Percentiles rank a stretch among this genome's conserved stretches.
Evolutionary conservation across 2,329 filamentous ascomycete genomes (phyloP).

Genomic region (Alternaria burnsii): DNA sequence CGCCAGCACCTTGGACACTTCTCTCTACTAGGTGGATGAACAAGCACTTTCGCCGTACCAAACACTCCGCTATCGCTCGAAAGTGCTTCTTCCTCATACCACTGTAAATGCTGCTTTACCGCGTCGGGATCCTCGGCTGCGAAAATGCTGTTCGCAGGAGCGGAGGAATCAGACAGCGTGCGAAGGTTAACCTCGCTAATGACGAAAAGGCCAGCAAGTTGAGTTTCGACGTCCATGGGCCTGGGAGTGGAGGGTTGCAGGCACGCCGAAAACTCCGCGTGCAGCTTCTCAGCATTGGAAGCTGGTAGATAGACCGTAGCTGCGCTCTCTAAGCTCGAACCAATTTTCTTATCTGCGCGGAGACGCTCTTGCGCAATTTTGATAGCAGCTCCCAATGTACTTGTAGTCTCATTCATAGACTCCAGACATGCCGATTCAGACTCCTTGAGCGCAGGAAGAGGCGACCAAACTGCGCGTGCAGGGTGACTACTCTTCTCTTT

Average conservation of each 20-base stretch:
- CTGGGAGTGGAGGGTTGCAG: constrained; percentile 1
- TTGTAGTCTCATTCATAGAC: constrained; percentile 49
- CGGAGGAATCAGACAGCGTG: not conserved
- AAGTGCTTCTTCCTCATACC: constrained; percentile 17
- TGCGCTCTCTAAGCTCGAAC: constrained; percentile 80
- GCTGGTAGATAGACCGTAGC: constrained; percentile 57
- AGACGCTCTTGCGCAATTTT: constrained; percentile 80
- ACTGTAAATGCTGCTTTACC: constrained; percentile 19
- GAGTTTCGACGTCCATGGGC: constrained; percentile 17
- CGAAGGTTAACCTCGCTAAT: constrained; percentile 48
- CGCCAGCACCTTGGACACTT: constrained; percentile 95
- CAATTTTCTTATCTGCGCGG: constrained; percentile 74
- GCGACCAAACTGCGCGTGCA: constrained; percentile 31
- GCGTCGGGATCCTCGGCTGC: constrained; percentile 6
- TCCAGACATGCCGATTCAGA: constrained; percentile 28
- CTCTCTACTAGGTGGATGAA: constrained; percentile 58
- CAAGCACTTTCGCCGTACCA: constrained; percentile 34
- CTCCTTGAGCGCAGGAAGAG: constrained; percentile 20
- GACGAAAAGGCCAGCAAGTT: constrained; percentile 55
- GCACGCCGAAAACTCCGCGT: constrained; percentile 4
- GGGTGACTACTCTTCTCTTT: constrained; percentile 48
- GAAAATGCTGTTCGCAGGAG: not conserved
- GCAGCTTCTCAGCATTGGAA: not conserved
- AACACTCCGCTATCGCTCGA: constrained; percentile 11
- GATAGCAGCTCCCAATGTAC: constrained; percentile 68